Conservation (phyloP, 106 monocot genomes). For the Hemerocallis citrina region DNA sequence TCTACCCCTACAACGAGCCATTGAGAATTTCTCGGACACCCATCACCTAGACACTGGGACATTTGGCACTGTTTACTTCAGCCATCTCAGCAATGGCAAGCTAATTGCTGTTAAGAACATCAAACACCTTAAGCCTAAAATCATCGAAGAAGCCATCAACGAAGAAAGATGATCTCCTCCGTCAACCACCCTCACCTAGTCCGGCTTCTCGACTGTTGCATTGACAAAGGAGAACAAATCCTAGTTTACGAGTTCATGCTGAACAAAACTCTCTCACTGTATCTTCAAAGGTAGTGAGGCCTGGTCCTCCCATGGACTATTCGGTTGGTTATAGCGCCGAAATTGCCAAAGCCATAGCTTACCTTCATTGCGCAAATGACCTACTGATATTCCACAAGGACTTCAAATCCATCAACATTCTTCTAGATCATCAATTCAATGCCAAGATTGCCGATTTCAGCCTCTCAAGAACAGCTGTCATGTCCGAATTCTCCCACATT, state of each 20-base stretch:
- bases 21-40: conserved; percentile 42
- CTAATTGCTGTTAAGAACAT: conserved; percentile 50
- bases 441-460: conserved; percentile 71
- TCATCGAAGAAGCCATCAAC: conserved; percentile 59
- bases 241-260: conserved; percentile 55
- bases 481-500: conserved; percentile 41
- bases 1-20: conserved; percentile 45
- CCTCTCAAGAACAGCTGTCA: conserved; percentile 44
- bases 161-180: conserved; percentile 56
- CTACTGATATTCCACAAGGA: conserved; percentile 62
- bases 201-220: conserved; percentile 57
- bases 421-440: conserved; percentile 46
- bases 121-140: conserved; percentile 17
- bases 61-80: conserved; percentile 52
- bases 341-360: conserved; percentile 56
- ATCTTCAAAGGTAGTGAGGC: conserved; percentile 44
- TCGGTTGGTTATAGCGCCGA: conserved; percentile 40
- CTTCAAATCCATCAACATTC: conserved; percentile 67
- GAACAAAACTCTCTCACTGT: conserved; percentile 48
- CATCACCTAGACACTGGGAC: conserved; percentile 51
- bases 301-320: conserved; percentile 50
- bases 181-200: conserved; percentile 56
- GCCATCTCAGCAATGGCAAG: conserved; percentile 26
- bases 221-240: conserved; percentile 39
- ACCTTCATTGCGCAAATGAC: conserved; percentile 41